Percentiles rank a stretch among this genome's conserved stretches.
phyloP scores from a whole-genome alignment of 164 flowering plant species.

The Santalum album region DNA sequence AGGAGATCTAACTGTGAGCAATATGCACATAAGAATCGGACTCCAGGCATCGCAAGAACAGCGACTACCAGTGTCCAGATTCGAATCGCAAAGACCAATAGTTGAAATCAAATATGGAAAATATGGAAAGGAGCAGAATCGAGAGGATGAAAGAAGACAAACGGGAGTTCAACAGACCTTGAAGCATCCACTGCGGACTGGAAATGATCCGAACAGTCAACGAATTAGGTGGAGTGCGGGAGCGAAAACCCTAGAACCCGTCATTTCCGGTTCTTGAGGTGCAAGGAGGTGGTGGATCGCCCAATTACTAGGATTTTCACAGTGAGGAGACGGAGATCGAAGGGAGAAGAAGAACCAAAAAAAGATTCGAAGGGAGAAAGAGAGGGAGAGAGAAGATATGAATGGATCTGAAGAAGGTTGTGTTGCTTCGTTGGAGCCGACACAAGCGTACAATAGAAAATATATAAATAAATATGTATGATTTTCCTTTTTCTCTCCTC shows the following conservation, averaged over 20 bases:
- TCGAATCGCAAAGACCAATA: neutral
- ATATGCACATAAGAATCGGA: neutral
- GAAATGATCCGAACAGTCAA: neutral
- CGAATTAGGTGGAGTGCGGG: neutral
- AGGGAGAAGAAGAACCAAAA: neutral
- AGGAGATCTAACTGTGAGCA: neutral
- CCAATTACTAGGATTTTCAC: neutral
- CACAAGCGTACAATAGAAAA: conserved; percentile 18
- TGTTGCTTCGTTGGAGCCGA: conserved; percentile 52
- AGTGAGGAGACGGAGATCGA: no score
- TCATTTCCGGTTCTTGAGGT: neutral
- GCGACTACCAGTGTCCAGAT: neutral
- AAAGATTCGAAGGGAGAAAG: neutral
- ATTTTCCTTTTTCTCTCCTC: neutral
- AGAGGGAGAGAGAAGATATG: neutral
- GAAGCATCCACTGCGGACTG: neutral
- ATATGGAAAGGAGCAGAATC: neutral
- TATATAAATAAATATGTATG: neutral
- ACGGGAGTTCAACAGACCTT: neutral
- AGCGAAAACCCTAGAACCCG: neutral
- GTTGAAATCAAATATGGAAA: no score
- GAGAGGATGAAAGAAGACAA: neutral
- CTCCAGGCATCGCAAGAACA: neutral
- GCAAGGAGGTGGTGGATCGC: neutral
- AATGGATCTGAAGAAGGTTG: conserved; percentile 5